A percentile compares a stretch with the other conserved stretches of the same genome.
Evolutionary conservation across 78 protist species (phyloP).

Genomic region (Trichosphaerium sp.): DNA sequence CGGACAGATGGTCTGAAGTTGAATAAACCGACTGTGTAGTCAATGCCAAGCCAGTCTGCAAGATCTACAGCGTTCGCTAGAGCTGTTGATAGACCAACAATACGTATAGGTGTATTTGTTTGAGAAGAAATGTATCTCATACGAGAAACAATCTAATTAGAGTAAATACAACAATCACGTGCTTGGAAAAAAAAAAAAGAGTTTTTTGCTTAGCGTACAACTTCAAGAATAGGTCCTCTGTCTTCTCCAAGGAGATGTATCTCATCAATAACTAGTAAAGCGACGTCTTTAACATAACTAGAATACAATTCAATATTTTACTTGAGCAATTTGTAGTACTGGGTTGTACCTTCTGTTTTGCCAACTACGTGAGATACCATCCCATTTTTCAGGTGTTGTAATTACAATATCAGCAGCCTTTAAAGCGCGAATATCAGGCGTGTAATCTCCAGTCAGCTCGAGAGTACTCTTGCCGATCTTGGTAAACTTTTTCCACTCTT

Average conservation of each 20-base stretch:
- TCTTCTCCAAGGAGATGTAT: constrained; percentile 93
- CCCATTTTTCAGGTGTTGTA: constrained; percentile 99
- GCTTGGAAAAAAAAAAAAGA: background rate
- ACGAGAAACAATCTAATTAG: constrained; percentile 52
- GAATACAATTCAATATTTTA: background rate
- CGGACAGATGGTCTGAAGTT: constrained; percentile 93
- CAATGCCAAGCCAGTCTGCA: constrained; percentile 94
- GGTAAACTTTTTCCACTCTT: constrained; percentile 77
- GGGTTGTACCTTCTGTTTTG: constrained; percentile 68
- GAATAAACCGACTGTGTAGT: constrained; percentile 63
- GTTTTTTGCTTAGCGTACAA: constrained; percentile 47
- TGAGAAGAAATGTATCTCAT: constrained; percentile 72
- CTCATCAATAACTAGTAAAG: constrained; percentile 87
- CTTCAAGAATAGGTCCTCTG: constrained; percentile 95
- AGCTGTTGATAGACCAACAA: constrained; percentile 96
- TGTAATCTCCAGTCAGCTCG: constrained; percentile 94
- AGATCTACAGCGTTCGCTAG: constrained; percentile 96
- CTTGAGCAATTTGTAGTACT: constrained; percentile 11
- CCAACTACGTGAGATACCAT: constrained; percentile 92
- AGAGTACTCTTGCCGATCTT: constrained; percentile 68
- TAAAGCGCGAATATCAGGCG: constrained; percentile 85
- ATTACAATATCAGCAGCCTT: constrained; percentile 80
- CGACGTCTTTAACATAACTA: constrained; percentile 25
- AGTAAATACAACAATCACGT: constrained; percentile 2
- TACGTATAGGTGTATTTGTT: constrained; percentile 60